These are phyloP conservation scores for Mycena vitilis DNA, from an alignment of 768 basidiomycete species.

Conservation along the genomic window DNA sequence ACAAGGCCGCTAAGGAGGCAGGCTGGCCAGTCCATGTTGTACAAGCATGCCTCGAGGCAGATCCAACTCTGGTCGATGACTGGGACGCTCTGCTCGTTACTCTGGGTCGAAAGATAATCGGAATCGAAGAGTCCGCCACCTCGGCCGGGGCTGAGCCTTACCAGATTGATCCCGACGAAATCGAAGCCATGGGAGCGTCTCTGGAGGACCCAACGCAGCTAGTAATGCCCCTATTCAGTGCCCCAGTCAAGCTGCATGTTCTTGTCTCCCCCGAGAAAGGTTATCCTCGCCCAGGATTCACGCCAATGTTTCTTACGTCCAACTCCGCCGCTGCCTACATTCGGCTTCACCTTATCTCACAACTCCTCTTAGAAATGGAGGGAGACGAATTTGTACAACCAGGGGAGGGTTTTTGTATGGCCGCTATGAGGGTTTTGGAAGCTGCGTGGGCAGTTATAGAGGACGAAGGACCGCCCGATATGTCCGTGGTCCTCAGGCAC, in stretches of 20 bases:
- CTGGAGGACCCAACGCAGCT: conserved; percentile 59
- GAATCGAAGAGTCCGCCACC: conserved; percentile 45
- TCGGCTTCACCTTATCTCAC: conserved; percentile 82
- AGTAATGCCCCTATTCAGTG: conserved; percentile 73
- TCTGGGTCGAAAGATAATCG: conserved; percentile 67
- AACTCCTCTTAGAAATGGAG: conserved; percentile 68
- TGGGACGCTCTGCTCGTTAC: conserved; percentile 67
- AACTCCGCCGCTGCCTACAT: conserved; percentile 79
- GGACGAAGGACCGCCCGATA: conserved; percentile 79
- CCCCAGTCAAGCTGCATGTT: conserved; percentile 75
- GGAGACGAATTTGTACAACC: conserved; percentile 66
- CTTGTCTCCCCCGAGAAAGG: conserved; percentile 61
- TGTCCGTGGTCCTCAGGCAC: conserved; percentile 73
- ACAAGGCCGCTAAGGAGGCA: conserved; percentile 84
- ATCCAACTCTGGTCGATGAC: conserved; percentile 53
- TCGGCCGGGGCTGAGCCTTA: conserved; percentile 41
- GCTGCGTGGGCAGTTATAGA: conserved; percentile 75
- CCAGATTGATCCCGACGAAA: conserved; percentile 56
- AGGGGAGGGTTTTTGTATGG: conserved; percentile 80
- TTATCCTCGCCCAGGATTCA: conserved; percentile 59
- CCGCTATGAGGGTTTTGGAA: conserved; percentile 76
- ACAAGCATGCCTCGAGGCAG: conserved; percentile 58
- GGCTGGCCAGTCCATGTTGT: conserved; percentile 85
- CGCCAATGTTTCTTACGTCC: conserved; percentile 83
- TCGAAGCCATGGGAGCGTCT: conserved; percentile 67